Evolutionary conservation across 1,284 basidiomycete species (phyloP).

Genomic region (Stereum hirsutum): DNA sequence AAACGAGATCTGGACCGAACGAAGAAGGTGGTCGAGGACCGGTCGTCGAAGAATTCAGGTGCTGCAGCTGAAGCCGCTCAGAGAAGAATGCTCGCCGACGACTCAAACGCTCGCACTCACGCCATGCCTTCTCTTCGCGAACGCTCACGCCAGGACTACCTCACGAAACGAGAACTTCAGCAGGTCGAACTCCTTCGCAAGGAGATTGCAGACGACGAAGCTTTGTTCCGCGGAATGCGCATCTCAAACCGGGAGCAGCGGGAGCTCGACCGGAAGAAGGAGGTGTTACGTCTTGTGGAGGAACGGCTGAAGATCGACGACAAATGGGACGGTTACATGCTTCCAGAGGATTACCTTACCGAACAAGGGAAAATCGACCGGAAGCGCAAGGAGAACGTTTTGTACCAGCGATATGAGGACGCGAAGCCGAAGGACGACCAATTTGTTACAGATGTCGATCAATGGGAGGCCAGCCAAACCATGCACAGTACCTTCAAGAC

Average conservation of each 20-base stretch:
- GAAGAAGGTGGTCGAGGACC: slow-evolving; percentile 90
- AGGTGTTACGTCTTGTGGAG: slow-evolving; percentile 87
- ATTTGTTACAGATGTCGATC: slow-evolving; percentile 93
- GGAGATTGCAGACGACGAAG: slow-evolving; percentile 90
- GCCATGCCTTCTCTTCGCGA: slow-evolving; percentile 81
- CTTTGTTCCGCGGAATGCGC: slow-evolving; percentile 82
- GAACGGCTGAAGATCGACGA: slow-evolving; percentile 91
- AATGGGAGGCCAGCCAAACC: slow-evolving; percentile 93
- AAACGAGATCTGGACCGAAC: slow-evolving; percentile 80
- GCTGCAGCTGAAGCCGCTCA: slow-evolving; percentile 80
- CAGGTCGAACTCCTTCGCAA: slow-evolving; percentile 90
- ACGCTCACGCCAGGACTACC: slow-evolving; percentile 88
- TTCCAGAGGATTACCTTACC: slow-evolving; percentile 96
- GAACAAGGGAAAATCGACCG: slow-evolving; percentile 98
- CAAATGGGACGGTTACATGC: slow-evolving; percentile 88
- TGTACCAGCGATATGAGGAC: slow-evolving; percentile 95
- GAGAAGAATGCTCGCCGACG: slow-evolving; percentile 79
- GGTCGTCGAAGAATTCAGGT: slow-evolving; percentile 64
- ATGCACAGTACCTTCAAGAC: slow-evolving; percentile 82
- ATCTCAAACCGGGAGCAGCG: slow-evolving; percentile 77
- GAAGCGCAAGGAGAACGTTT: slow-evolving; percentile 90
- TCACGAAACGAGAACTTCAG: slow-evolving; percentile 93
- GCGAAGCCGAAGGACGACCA: slow-evolving; percentile 82
- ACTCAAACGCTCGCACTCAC: slow-evolving; percentile 63
- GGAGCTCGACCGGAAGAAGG: slow-evolving; percentile 89